These are phyloP conservation scores for Leucosporidium yakuticum DNA, from an alignment of 768 basidiomycete genomes.

Conservation along the genomic window DNA sequence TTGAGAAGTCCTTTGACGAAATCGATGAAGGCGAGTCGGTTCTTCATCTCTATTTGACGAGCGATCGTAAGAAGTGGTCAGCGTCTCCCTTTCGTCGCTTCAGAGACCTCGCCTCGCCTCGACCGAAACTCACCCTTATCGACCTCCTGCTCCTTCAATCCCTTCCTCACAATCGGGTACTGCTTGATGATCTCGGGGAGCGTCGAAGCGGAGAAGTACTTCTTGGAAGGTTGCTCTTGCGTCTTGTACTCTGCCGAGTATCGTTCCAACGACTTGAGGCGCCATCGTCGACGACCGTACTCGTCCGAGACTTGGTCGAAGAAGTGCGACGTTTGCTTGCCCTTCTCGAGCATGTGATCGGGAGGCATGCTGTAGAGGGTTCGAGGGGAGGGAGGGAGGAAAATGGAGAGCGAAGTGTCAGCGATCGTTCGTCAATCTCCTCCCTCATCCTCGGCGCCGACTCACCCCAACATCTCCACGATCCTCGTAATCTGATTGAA, in stretches of 20 bases:
- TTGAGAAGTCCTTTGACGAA: conserved; percentile 92
- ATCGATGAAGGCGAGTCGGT: conserved; percentile 90
- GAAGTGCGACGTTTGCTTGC: conserved; percentile 90
- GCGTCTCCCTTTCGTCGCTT: too few relatives aligned
- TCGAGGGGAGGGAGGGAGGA: neutral
- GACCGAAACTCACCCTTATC: conserved; percentile 35
- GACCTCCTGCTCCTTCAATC: conserved; percentile 77
- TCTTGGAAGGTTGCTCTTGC: conserved; percentile 95
- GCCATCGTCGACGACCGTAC: conserved; percentile 66
- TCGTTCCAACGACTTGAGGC: conserved; percentile 85
- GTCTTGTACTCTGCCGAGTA: conserved; percentile 92
- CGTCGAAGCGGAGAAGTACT: conserved; percentile 92
- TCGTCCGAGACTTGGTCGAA: conserved; percentile 74
- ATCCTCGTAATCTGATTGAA: conserved; percentile 97
- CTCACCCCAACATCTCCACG: conserved; percentile 96
- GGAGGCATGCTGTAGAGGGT: conserved; percentile 65
- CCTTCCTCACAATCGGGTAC: conserved; percentile 77
- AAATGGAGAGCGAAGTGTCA: neutral
- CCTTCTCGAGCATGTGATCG: conserved; percentile 84
- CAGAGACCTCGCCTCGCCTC: neutral
- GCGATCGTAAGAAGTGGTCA: conserved; percentile 2
- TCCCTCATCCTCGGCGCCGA: conserved; percentile 17
- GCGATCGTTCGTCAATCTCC: neutral
- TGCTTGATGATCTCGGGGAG: conserved; percentile 93
- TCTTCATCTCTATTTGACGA: conserved; percentile 68